Conservation (phyloP, 306 rosid genomes). For the Malus domestica region DNA sequence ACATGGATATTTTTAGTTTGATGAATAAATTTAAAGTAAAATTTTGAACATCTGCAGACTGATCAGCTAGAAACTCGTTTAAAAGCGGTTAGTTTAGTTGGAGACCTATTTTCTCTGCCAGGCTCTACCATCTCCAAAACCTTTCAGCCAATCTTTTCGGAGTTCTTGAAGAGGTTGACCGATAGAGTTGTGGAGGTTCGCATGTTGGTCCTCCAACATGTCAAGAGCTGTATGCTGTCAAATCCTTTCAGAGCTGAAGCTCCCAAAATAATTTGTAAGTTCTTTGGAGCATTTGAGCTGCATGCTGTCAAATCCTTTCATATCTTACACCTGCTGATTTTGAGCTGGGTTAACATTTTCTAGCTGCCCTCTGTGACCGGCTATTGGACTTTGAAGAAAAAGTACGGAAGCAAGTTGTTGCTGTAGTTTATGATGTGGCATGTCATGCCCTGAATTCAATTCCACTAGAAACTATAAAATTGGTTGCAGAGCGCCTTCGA, state of each 20-base stretch:
- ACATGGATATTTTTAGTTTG: constrained; percentile 2
- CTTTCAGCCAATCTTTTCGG: constrained; percentile 86
- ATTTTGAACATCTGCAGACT: constrained; percentile 50
- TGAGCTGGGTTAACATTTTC: constrained; percentile 25
- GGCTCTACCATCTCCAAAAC: constrained; percentile 63
- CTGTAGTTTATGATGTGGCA: constrained; percentile 86
- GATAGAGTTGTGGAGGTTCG: constrained; percentile 88
- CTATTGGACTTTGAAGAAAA: constrained; percentile 89
- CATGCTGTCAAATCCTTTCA: not conserved
- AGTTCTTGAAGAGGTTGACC: constrained; percentile 88
- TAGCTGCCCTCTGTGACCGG: constrained; percentile 94
- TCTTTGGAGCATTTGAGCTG: not conserved
- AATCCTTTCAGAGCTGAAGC: constrained; percentile 77
- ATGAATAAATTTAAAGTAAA: constrained; percentile 23
- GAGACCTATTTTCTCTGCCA: constrained; percentile 81
- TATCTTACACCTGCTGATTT: constrained; percentile 22
- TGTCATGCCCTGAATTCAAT: constrained; percentile 57
- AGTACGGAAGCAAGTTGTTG: constrained; percentile 93
- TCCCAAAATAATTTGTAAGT: constrained; percentile 75
- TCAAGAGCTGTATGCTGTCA: constrained; percentile 68
- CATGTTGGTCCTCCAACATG: constrained; percentile 81
- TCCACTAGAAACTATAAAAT: constrained; percentile 75
- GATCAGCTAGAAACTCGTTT: constrained; percentile 90
- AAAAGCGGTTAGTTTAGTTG: constrained; percentile 85
- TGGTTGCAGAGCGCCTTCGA: constrained; percentile 93